A percentile compares a stretch with the other conserved stretches of the same genome.
Evolutionary conservation across 495 filamentous ascomycete genomes (phyloP).

Genomic region (Echria macrotheca): DNA sequence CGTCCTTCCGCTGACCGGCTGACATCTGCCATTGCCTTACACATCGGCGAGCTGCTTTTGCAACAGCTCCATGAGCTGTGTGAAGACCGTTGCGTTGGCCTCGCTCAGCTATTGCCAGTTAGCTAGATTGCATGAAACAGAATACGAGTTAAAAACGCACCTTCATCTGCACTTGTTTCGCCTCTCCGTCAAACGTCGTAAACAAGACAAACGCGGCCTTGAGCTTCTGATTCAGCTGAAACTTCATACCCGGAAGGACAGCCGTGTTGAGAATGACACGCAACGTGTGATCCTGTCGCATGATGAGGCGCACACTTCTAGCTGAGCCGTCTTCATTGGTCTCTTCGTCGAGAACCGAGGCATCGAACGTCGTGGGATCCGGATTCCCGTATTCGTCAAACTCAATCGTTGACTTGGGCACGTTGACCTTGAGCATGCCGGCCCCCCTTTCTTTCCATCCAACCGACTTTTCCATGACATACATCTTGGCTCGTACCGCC

Average conservation of each 20-base stretch:
- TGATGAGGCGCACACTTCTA: constrained; percentile 61
- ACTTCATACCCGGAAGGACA: constrained; percentile 65
- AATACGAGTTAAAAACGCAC: constrained; percentile 40
- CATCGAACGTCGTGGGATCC: constrained; percentile 41
- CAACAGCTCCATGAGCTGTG: constrained; percentile 34
- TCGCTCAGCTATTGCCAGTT: constrained; percentile 35
- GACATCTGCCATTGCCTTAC: not conserved
- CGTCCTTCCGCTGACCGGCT: too few relatives aligned
- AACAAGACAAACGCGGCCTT: constrained; percentile 51
- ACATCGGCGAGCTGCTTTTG: constrained; percentile 33
- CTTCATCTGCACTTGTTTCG: constrained; percentile 61
- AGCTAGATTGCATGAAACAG: not conserved
- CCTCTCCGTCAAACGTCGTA: constrained; percentile 52
- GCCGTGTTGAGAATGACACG: constrained; percentile 83
- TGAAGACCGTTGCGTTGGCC: constrained; percentile 39
- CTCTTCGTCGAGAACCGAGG: constrained; percentile 43
- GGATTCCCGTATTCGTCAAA: constrained; percentile 41
- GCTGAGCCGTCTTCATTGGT: constrained; percentile 25
- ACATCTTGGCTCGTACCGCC: constrained; percentile 69
- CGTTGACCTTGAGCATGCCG: constrained; percentile 80
- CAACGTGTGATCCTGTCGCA: constrained; percentile 79
- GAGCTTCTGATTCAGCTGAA: constrained; percentile 61
- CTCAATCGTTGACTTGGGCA: constrained; percentile 44
- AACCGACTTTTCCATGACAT: constrained; percentile 58
- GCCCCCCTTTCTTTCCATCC: constrained; percentile 81